Evolutionary conservation across 108 stramenopile genomes (phyloP).

Genomic region (Stephanodiscus minutulus): DNA sequence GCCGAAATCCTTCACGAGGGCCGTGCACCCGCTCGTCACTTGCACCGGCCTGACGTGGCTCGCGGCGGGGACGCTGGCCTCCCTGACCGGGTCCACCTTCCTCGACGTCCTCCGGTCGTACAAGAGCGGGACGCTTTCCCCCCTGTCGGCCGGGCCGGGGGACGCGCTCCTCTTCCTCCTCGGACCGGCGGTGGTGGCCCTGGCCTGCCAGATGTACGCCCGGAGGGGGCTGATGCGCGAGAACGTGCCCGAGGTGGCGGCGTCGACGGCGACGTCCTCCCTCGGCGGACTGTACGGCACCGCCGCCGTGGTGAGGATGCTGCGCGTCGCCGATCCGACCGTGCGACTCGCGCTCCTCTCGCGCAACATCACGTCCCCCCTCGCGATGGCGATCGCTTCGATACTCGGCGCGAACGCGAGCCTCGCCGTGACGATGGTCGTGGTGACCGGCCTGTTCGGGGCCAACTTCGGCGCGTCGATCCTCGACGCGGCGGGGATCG

Average conservation of each 20-base stretch:
- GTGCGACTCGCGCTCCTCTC: constrained; percentile 72
- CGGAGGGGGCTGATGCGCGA: constrained; percentile 70
- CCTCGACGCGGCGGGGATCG: constrained; percentile 73
- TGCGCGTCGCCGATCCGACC: constrained; percentile 50
- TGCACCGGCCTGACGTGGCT: constrained; percentile 70
- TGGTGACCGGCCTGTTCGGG: constrained; percentile 90
- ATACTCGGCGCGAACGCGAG: constrained; percentile 83
- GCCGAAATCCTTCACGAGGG: constrained; percentile 64
- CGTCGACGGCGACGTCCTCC: constrained; percentile 63
- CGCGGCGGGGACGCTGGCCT: constrained; percentile 36
- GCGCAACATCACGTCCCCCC: constrained; percentile 85
- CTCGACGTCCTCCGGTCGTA: constrained; percentile 54
- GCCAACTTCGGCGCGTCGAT: constrained; percentile 88
- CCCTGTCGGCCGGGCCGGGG: constrained; percentile 66
- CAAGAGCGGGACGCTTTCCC: constrained; percentile 57
- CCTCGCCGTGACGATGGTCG: constrained; percentile 86
- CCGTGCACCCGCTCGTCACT: constrained; percentile 73
- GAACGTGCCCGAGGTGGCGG: constrained; percentile 66
- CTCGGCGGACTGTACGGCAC: constrained; percentile 79
- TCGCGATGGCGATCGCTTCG: constrained; percentile 89
- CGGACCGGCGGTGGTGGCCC: constrained; percentile 79
- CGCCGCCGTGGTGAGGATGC: constrained; percentile 53
- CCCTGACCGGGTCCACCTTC: constrained; percentile 57
- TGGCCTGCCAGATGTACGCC: constrained; percentile 78
- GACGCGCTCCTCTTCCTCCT: constrained; percentile 70